Evolutionary conservation across 345 rosid species (phyloP).

Genomic region (Hibiscus syriacus): DNA sequence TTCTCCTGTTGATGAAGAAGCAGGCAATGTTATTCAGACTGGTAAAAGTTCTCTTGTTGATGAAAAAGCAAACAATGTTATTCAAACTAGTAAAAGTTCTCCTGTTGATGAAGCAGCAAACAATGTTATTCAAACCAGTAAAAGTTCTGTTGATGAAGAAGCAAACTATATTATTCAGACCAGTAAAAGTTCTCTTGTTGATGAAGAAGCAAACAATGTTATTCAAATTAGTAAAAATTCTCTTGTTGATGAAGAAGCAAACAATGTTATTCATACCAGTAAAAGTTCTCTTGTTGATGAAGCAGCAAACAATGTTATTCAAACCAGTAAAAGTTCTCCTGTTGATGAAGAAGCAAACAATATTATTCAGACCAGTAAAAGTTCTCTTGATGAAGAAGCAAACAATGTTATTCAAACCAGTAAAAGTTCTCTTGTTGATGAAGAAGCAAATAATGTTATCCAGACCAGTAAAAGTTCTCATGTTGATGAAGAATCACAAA

Average conservation of each 20-base stretch:
- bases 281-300: too few relatives aligned
- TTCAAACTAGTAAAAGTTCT: slow-evolving; percentile 9
- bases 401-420: slow-evolving; percentile 6
- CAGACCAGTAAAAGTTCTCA: too few relatives aligned
- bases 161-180: slow-evolving; percentile 4
- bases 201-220: slow-evolving; percentile 6
- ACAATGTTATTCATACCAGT: slow-evolving; percentile 6
- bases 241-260: slow-evolving; percentile 10
- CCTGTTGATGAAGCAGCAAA: slow-evolving; percentile 9
- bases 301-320: slow-evolving; percentile 6
- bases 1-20: too few relatives aligned
- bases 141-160: too few relatives aligned
- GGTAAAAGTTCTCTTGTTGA: too few relatives aligned
- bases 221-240: slow-evolving; percentile 10
- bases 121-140: slow-evolving; percentile 7
- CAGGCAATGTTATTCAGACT: slow-evolving; percentile 2
- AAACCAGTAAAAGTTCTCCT: too few relatives aligned
- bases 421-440: too few relatives aligned
- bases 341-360: slow-evolving; percentile 8
- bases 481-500: slow-evolving; percentile 8
- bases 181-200: too few relatives aligned
- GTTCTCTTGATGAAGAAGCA: slow-evolving; percentile 10
- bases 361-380: slow-evolving; percentile 7
- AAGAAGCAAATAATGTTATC: slow-evolving; percentile 6
- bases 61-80: slow-evolving; percentile 7